Evolutionary conservation across 495 filamentous ascomycete species (phyloP), one percentile per base, ranked within the genome.

Genomic region (Penicillium lividum): DNA sequence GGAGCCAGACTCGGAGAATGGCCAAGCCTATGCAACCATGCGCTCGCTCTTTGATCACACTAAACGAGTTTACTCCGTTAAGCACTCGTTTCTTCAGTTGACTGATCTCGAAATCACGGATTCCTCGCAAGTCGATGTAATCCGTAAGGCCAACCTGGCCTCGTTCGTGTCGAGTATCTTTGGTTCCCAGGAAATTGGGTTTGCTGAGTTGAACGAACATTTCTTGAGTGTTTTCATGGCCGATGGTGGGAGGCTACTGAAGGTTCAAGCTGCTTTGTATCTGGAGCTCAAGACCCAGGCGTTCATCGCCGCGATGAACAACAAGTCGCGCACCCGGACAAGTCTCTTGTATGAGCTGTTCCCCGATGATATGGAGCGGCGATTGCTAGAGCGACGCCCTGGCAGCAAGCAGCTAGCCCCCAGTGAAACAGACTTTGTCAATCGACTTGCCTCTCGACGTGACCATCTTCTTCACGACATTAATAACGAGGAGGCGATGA

Each of bases 241-340:
- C 0, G 86, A 91, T 56, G 86, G 88, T 15, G 82, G 82, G n/a
- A 80, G 84, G 5, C 67, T 96, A 34, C 76, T 90, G 16, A 89
- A 89, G 52, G 86, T 84, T 48, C 85, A 87, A 59, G 87, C 85
- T 11, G 82, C 87, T 28, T 62, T 97, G 28, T 90, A 89, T 60
- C 76, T 97, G 16, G 88, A 91, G 54, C 77, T 97, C 16, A 97
- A 96, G 69, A 96, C 92, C 1, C 90, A 95, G 58, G 85, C 87
- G 9, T 90, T 93, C 59, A 87, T 96, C 51, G 86, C 88, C 3
- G 84, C 89, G 3, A 80, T 91, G 64, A 77, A 81, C 43, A 86
- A 83, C 52, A 81, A 83, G 18, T 83, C 89, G 40, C 82, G 81
- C 18, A 79, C 83, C 3, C 83, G 82, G 47, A 85, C 87, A 4